Percentiles rank a stretch among this genome's conserved stretches.
phyloP scores from a whole-genome alignment of 2,329 filamentous ascomycete genomes.

The Penicillium sp. region DNA sequence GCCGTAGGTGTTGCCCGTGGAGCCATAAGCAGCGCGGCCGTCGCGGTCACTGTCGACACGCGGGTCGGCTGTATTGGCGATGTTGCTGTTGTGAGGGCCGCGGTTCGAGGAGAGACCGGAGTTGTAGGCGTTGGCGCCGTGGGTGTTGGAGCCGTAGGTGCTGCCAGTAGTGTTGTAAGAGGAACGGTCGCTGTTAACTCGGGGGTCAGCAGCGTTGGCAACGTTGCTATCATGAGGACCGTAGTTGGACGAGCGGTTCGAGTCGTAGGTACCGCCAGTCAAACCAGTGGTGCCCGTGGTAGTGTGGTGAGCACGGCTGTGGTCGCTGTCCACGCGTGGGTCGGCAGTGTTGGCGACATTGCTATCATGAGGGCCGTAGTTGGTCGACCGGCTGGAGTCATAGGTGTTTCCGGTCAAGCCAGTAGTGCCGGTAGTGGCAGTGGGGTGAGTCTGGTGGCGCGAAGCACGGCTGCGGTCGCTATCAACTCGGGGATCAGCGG shows the following conservation, averaged over 20 bases:
- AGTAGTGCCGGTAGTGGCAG: neutral
- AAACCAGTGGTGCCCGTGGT: no score
- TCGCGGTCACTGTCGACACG: slow-evolving; percentile 10
- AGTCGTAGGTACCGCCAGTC: no score
- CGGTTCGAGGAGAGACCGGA: slow-evolving; percentile 8
- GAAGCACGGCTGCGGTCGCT: neutral
- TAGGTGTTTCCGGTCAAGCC: slow-evolving; percentile 1
- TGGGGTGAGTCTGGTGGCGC: neutral
- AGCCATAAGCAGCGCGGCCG: slow-evolving; percentile 1
- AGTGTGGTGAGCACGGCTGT: neutral
- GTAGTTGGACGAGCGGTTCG: no score
- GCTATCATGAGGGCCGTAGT: slow-evolving; percentile 17
- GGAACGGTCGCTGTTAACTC: no score
- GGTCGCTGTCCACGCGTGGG: slow-evolving; percentile 19
- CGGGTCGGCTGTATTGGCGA: slow-evolving; percentile 10
- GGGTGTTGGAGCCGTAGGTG: neutral
- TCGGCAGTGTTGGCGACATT: slow-evolving; percentile 20
- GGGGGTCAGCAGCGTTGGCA: no score
- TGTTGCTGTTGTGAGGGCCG: slow-evolving; percentile 14
- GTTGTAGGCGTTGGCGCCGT: no score
- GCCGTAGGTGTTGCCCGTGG: neutral
- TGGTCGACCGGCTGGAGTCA: slow-evolving; percentile 5
- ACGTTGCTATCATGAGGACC: no score
- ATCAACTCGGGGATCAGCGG: no score
- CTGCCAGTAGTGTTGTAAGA: no score